A percentile compares a stretch with the other conserved stretches of the same genome.
Evolutionary conservation across 176 grass and related monocot species (phyloP).

Genomic region (Cocos nucifera): DNA sequence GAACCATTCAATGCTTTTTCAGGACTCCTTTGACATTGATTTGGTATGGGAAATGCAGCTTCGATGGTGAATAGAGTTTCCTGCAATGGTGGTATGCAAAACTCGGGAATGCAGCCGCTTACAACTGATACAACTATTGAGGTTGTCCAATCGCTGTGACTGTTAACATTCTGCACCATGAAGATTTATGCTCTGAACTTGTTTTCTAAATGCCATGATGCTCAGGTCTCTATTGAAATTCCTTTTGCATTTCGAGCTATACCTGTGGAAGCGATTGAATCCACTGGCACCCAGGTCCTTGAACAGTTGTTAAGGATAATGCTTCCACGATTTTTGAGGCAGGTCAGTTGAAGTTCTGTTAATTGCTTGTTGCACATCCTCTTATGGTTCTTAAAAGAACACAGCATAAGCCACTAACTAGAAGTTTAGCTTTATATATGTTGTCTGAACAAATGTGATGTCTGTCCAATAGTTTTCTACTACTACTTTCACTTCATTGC

Average conservation of each 20-base stretch:
- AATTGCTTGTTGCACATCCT: background rate
- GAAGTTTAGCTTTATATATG: too few species aligned
- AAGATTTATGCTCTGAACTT: background rate
- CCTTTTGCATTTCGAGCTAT: constrained; percentile 75
- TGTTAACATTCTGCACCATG: background rate
- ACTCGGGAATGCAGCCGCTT: constrained; percentile 42
- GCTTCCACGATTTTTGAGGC: constrained; percentile 88
- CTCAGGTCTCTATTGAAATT: constrained; percentile 83
- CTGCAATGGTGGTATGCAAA: constrained; percentile 38
- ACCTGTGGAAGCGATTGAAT: constrained; percentile 76
- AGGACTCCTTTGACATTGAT: constrained; percentile 90
- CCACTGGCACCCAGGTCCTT: constrained; percentile 83
- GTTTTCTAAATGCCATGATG: constrained; percentile 8
- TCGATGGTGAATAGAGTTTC: constrained; percentile 94
- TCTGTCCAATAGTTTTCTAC: too few species aligned
- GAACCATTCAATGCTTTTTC: constrained; percentile 49
- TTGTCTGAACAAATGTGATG: too few species aligned
- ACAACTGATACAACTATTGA: constrained; percentile 87
- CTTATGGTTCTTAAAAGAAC: too few species aligned
- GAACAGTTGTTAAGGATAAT: constrained; percentile 66
- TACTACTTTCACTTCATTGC: too few species aligned
- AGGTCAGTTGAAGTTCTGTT: constrained; percentile 30
- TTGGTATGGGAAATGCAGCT: constrained; percentile 97
- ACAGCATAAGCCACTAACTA: too few species aligned
- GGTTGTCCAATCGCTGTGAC: constrained; percentile 25